These are phyloP conservation scores for Phytopythium oedochilum DNA, from an alignment of 352 stramenopile genomes.

Conservation along the genomic window DNA sequence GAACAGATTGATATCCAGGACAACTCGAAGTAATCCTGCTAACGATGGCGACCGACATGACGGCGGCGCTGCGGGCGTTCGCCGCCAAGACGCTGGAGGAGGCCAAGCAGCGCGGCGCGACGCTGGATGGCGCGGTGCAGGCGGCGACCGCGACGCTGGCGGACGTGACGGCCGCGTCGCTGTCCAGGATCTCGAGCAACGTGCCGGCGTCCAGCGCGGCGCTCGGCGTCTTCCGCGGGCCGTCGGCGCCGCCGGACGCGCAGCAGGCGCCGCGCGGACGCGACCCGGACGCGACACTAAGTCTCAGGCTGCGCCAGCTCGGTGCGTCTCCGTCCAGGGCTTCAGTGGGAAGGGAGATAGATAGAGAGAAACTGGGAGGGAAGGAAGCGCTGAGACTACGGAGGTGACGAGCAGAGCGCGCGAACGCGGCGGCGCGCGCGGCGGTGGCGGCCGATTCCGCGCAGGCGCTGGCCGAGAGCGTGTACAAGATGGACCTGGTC, in stretches of 20 bases:
- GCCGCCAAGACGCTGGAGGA: slow-evolving; percentile 74
- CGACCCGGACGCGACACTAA: slow-evolving; percentile 18
- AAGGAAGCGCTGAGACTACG: no score
- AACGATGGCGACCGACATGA: slow-evolving; percentile 59
- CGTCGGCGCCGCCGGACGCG: slow-evolving; percentile 10
- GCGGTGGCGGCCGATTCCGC: slow-evolving; percentile 23
- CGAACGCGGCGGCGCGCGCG: slow-evolving; percentile 38
- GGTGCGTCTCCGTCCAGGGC: background rate
- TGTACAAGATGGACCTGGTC: slow-evolving; percentile 75
- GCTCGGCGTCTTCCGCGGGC: slow-evolving; percentile 25
- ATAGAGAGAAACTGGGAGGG: no score
- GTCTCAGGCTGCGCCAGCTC: slow-evolving; percentile 3
- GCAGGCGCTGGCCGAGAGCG: slow-evolving; percentile 33
- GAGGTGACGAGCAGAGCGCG: slow-evolving; percentile 23
- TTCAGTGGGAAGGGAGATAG: no score
- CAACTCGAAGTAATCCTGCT: background rate
- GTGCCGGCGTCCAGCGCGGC: slow-evolving; percentile 30
- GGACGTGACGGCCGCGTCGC: slow-evolving; percentile 23
- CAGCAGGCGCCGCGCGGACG: slow-evolving; percentile 9
- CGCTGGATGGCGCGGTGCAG: slow-evolving; percentile 35
- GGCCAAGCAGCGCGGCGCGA: slow-evolving; percentile 54
- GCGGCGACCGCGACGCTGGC: slow-evolving; percentile 32
- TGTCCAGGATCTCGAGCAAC: slow-evolving; percentile 49
- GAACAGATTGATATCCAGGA: no score
- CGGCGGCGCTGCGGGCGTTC: slow-evolving; percentile 61